Conservation (phyloP, 108 stramenopile genomes). For the Stephanodiscus minutulus region DNA sequence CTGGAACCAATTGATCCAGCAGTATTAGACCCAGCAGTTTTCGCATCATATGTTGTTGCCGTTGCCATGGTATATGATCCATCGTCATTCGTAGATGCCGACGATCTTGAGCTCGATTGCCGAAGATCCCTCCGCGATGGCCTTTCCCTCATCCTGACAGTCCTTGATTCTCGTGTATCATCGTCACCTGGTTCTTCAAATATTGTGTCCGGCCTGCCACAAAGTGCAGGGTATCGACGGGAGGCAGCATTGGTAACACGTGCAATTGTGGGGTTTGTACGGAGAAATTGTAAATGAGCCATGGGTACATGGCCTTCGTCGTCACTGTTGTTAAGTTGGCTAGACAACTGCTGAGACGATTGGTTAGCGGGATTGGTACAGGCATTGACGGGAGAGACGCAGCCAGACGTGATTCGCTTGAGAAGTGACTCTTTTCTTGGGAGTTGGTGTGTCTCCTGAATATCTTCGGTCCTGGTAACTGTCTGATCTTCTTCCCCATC, state of each 20-base stretch:
- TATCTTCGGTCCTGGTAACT: background rate
- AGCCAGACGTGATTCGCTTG: conserved; percentile 53
- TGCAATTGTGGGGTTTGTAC: conserved; percentile 53
- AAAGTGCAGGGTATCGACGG: conserved; percentile 49
- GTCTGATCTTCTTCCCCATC: background rate
- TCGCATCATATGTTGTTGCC: conserved; percentile 3
- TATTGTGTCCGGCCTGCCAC: conserved; percentile 70
- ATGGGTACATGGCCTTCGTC: conserved; percentile 48
- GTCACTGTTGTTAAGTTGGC: conserved; percentile 8
- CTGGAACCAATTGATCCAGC: conserved; percentile 58
- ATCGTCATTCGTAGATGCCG: conserved; percentile 16
- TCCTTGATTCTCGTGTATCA: background rate
- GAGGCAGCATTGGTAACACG: conserved; percentile 37
- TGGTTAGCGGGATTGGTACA: conserved; percentile 62
- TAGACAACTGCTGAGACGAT: conserved; percentile 4
- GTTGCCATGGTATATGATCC: conserved; percentile 8
- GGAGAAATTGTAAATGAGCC: conserved; percentile 65
- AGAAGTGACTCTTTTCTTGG: conserved; percentile 55
- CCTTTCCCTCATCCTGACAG: background rate
- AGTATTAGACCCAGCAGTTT: conserved; percentile 2
- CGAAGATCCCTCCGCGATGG: background rate
- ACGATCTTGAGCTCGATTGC: conserved; percentile 11
- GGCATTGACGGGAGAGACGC: conserved; percentile 34
- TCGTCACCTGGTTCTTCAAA: conserved; percentile 50
- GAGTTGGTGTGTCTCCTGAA: background rate